Percentiles rank a stretch among this genome's conserved stretches.
phyloP scores from a whole-genome alignment of 805 yeast genomes.

The Starmerella sirachaensis region DNA sequence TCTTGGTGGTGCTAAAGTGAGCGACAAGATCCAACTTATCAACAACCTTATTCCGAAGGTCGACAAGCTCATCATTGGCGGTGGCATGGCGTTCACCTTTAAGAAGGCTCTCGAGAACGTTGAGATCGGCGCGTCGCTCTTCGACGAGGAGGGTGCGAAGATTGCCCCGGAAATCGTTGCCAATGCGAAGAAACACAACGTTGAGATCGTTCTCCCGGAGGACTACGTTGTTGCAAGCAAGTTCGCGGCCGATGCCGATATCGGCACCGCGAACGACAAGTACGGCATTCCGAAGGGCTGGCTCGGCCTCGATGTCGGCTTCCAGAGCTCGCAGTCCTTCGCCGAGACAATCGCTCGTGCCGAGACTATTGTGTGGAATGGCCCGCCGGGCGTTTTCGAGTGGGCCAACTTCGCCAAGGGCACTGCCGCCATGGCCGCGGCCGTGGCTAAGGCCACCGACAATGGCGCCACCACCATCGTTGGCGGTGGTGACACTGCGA shows the following conservation, averaged over 20 bases:
- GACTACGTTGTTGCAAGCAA: constrained; percentile 94
- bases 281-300: constrained; percentile 91
- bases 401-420: constrained; percentile 85
- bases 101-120: constrained; percentile 80
- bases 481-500: constrained; percentile 99
- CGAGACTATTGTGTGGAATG: constrained; percentile 98
- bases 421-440: constrained; percentile 81
- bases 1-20: constrained; percentile 98
- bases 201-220: constrained; percentile 84
- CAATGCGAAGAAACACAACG: constrained; percentile 93
- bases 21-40: constrained; percentile 96
- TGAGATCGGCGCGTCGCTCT: constrained; percentile 84
- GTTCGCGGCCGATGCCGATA: constrained; percentile 82
- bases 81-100: constrained; percentile 99
- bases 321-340: constrained; percentile 70
- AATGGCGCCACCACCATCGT: constrained; percentile 89
- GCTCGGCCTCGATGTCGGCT: constrained; percentile 96
- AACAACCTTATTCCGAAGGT: constrained; percentile 92
- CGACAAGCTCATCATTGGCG: constrained; percentile 87
- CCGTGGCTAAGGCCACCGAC: constrained; percentile 73
- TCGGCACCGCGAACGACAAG: constrained; percentile 71
- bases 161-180: constrained; percentile 82
- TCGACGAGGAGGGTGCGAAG: constrained; percentile 89
- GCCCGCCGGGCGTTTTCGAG: constrained; percentile 99
- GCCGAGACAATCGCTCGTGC: constrained; percentile 77